Conservation (phyloP, 768 basidiomycete genomes). For the Galerina marginata region DNA sequence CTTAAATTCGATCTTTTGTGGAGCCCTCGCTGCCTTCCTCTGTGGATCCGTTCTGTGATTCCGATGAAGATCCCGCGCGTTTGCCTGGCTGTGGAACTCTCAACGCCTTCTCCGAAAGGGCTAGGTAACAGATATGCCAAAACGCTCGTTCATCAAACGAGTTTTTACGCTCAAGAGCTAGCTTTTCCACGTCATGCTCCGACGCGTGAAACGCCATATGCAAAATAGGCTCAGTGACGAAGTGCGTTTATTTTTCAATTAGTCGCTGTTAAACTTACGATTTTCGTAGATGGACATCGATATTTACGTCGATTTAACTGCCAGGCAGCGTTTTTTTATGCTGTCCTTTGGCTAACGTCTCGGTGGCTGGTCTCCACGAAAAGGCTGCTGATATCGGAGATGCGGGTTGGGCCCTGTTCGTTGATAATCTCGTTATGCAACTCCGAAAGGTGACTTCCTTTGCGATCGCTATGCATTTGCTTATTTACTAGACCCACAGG, state of each 20-base stretch:
- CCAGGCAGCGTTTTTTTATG: constrained; percentile 91
- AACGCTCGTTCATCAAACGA: too few relatives aligned
- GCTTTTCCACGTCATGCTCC: too few relatives aligned
- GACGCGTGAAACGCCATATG: constrained; percentile 97
- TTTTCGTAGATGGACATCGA: constrained; percentile 89
- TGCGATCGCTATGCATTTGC: not conserved
- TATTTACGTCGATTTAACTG: constrained; percentile 91
- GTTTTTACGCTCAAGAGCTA: too few relatives aligned
- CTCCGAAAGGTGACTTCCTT: constrained; percentile 82
- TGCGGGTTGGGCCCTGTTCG: constrained; percentile 87
- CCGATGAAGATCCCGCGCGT: too few relatives aligned
- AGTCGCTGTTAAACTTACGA: not conserved
- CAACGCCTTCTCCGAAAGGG: too few relatives aligned
- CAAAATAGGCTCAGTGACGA: constrained; percentile 99
- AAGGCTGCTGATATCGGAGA: constrained; percentile 93
- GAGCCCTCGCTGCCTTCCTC: too few relatives aligned
- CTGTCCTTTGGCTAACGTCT: constrained; percentile 88
- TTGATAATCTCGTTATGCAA: constrained; percentile 99
- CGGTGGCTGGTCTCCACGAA: constrained; percentile 90
- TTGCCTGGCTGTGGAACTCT: too few relatives aligned
- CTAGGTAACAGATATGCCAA: too few relatives aligned
- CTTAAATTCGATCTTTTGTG: too few relatives aligned
- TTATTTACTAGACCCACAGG: constrained; percentile 45
- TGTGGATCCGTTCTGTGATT: too few relatives aligned
- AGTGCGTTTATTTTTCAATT: constrained; percentile 46